phyloP scores from a whole-genome alignment of 805 yeast species.

The Saccharomycopsis synnaedendra region DNA sequence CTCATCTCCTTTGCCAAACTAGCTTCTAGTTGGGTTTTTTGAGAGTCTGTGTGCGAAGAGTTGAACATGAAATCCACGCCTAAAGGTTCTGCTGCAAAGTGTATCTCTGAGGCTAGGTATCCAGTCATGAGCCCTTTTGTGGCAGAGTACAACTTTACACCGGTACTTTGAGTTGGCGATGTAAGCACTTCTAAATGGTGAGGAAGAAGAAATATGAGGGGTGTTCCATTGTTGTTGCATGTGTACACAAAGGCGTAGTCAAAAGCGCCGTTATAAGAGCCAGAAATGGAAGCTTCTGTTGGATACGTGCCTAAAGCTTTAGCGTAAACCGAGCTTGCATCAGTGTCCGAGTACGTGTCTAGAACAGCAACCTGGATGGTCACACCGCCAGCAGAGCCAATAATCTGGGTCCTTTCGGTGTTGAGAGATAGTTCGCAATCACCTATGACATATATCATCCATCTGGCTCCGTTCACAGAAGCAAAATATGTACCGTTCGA shows the following conservation, averaged over 20 bases:
- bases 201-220: slow-evolving; percentile 39
- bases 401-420: slow-evolving; percentile 22
- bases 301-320: slow-evolving; percentile 59
- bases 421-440: background rate
- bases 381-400: slow-evolving; percentile 22
- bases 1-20: slow-evolving; percentile 26
- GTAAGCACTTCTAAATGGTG: slow-evolving; percentile 32
- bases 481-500: no score
- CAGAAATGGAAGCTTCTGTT: slow-evolving; percentile 35
- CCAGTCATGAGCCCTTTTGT: slow-evolving; percentile 41
- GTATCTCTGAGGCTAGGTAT: slow-evolving; percentile 15
- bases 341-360: slow-evolving; percentile 22
- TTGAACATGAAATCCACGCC: no score
- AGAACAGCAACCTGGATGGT: slow-evolving; percentile 43
- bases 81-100: no score
- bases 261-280: slow-evolving; percentile 35
- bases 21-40: no score
- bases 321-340: slow-evolving; percentile 29
- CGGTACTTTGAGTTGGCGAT: slow-evolving; percentile 26
- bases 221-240: slow-evolving; percentile 33
- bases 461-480: background rate
- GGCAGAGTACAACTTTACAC: slow-evolving; percentile 31
- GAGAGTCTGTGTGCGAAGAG: no score
- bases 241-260: slow-evolving; percentile 39
- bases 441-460: background rate